A percentile compares a stretch with the other conserved stretches of the same genome.
Evolutionary conservation across 768 basidiomycete species (phyloP).

Genomic region (Dacryopinax primogenitus): DNA sequence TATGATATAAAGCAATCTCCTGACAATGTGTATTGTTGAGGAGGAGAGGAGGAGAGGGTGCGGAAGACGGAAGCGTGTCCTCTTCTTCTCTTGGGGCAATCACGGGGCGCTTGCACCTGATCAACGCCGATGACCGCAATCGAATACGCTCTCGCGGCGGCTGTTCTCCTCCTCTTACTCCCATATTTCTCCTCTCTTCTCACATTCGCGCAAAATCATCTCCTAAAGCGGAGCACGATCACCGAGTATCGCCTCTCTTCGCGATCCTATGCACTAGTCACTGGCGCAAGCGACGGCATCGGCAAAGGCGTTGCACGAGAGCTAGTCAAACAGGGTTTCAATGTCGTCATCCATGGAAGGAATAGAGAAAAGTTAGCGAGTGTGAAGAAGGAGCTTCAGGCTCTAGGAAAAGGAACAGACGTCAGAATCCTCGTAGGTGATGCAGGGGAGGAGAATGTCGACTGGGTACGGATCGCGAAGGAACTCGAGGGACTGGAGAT

Average conservation of each 20-base stretch:
- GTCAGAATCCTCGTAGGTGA: background rate
- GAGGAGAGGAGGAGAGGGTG: background rate
- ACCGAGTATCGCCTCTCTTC: background rate
- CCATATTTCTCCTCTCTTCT: background rate
- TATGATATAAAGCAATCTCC: no score
- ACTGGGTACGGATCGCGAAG: background rate
- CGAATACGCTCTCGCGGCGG: background rate
- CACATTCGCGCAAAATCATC: background rate
- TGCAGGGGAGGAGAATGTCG: background rate
- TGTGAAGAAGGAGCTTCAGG: conserved; percentile 6
- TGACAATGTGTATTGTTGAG: background rate
- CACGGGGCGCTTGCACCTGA: background rate
- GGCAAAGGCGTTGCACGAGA: conserved; percentile 10
- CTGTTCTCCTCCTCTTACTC: background rate
- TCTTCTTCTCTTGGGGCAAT: no score
- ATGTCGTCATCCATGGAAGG: conserved; percentile 11
- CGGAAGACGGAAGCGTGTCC: no score
- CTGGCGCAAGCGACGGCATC: conserved; percentile 11
- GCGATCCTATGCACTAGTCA: conserved; percentile 10
- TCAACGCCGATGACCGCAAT: background rate
- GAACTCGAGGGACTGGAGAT: background rate
- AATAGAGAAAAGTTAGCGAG: conserved; percentile 8
- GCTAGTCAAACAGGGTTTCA: conserved; percentile 8
- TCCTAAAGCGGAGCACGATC: background rate
- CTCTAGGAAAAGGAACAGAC: background rate